Evolutionary conservation across 1,139 yeast species (phyloP).

Genomic region (Suhomyces anneliseae): DNA sequence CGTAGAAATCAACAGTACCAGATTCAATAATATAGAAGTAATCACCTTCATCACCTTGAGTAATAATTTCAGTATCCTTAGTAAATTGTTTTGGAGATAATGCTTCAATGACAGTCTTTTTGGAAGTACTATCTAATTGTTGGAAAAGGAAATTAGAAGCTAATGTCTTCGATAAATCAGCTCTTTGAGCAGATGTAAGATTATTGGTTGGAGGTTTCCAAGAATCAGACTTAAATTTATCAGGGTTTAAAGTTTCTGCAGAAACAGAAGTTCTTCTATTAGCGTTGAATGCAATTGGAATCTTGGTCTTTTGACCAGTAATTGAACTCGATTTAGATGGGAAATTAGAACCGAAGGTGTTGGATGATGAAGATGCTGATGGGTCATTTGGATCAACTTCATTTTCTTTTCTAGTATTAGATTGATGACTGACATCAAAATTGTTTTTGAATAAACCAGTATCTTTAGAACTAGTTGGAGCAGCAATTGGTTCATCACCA

Average conservation of each 20-base stretch:
- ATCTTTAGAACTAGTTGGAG: conserved; percentile 12
- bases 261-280: conserved; percentile 85
- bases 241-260: conserved; percentile 72
- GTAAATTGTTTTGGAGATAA: conserved; percentile 67
- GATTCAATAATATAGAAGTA: conserved; percentile 84
- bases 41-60: conserved; percentile 97
- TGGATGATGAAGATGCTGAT: conserved; percentile 14
- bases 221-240: conserved; percentile 53
- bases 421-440: conserved; percentile 39
- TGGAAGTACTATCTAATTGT: conserved; percentile 71
- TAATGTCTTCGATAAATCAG: conserved; percentile 68
- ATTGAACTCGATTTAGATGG: conserved; percentile 6
- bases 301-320: conserved; percentile 21
- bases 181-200: conserved; percentile 62
- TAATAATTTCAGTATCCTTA: conserved; percentile 67
- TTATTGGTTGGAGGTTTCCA: conserved; percentile 77
- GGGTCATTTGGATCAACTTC: conserved; percentile 35
- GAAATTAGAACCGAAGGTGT: conserved; percentile 1
- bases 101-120: conserved; percentile 77
- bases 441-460: conserved; percentile 45
- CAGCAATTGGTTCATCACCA: conserved; percentile 8
- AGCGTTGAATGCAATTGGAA: conserved; percentile 68
- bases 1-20: conserved; percentile 81
- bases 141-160: conserved; percentile 80
- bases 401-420: conserved; percentile 21